Evolutionary conservation across 345 rosid genomes (phyloP), one percentile per base, ranked within the genome.

Genomic region (Citrus cavaleriei): DNA sequence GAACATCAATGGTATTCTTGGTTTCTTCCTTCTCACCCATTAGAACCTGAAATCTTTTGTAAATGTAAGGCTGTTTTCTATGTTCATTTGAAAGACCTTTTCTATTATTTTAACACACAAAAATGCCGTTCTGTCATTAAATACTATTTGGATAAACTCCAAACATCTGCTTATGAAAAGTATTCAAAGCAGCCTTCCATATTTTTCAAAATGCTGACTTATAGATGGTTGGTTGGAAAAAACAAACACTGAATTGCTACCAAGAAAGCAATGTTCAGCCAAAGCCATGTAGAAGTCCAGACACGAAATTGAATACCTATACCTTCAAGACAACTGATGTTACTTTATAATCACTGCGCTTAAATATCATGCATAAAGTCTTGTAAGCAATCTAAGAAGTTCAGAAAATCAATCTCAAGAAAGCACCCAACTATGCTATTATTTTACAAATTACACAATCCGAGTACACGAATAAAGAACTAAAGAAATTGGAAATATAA

Each of bases 21-120:
- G 71, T 81, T 77, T 62, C 70, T 81, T 64, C 81, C 70, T 76
- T 75, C 83, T 88, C 87, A 2, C 80, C 83, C 90, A 86, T 89
- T 72, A 54, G 35, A 61, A 58, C 79, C 80, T 81, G 66, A 82
- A 72, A 60, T 22, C 18, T 57, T 54, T n/a, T 60, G 69, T 63
- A 73, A 72, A 75, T 21, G 46, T 58, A 35, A 70, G 54, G 73
- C 61, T 4, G 46, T 27, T 71, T 63, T 19, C 72, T 25, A 4
- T 46, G 51, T 46, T 46, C 14, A 0, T 22, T 5, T 57, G 27
- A 74, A 60, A 8, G 54, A 28, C 28, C 42, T 21, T 10, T 13
- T 59, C 37, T 27, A 42, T 25, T 62, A 8, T 18, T 32, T 46
- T 58, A 6, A 19, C n/a, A 18, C 21, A 77, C 30, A 12, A 2